phyloP scores from a whole-genome alignment of 1,284 basidiomycete genomes.

The Wolfiporia cocos region DNA sequence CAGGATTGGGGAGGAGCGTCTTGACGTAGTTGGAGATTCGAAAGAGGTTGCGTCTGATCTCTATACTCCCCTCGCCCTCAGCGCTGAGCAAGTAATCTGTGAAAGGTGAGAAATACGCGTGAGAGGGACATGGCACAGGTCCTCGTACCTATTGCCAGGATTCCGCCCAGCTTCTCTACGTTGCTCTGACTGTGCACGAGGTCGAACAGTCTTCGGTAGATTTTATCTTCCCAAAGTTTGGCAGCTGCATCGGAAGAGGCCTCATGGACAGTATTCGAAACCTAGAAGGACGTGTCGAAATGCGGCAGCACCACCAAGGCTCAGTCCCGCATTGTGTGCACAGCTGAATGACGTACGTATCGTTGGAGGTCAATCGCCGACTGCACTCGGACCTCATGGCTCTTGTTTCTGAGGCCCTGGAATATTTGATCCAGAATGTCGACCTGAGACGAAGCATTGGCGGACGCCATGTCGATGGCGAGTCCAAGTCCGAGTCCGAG shows the following conservation, averaged over 20 bases:
- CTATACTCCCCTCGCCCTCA: conserved; percentile 70
- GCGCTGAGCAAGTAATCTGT: conserved; percentile 67
- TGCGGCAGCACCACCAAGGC: conserved; percentile 1
- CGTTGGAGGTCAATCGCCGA: conserved; percentile 63
- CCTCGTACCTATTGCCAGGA: conserved; percentile 78
- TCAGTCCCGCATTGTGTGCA: background rate
- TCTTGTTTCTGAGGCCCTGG: conserved; percentile 55
- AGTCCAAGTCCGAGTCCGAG: background rate
- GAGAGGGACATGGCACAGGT: conserved; percentile 9
- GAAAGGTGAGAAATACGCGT: conserved; percentile 7
- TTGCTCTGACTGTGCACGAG: conserved; percentile 76
- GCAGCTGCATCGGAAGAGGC: conserved; percentile 71
- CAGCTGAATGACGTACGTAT: conserved; percentile 43
- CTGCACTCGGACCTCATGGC: conserved; percentile 53
- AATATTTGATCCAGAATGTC: conserved; percentile 65
- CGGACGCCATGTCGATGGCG: conserved; percentile 49
- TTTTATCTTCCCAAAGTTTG: conserved; percentile 78
- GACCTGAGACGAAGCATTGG: conserved; percentile 43
- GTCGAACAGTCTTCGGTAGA: conserved; percentile 76
- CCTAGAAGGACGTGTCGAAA: conserved; percentile 38
- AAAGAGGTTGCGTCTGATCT: conserved; percentile 72
- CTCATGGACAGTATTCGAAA: conserved; percentile 64
- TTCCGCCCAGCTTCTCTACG: conserved; percentile 75
- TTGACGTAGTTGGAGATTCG: conserved; percentile 92
- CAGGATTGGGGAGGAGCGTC: conserved; percentile 75